phyloP scores from a whole-genome alignment of 2,329 filamentous ascomycete species.

The Karstenula rhodostoma region DNA sequence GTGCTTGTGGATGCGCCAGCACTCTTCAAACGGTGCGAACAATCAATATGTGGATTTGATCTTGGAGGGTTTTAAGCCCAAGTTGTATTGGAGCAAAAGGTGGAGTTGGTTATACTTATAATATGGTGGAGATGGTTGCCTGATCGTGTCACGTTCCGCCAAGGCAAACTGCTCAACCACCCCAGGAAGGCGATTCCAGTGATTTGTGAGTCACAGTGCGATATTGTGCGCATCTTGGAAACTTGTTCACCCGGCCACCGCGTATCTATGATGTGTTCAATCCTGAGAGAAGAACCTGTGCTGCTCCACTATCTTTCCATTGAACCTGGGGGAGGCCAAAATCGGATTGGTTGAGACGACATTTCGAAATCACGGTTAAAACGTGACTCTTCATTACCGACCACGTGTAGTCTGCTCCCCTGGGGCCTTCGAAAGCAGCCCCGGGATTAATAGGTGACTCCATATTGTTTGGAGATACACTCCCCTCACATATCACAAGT shows the following conservation, averaged over 20 bases:
- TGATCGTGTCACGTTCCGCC: neutral
- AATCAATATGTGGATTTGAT: neutral
- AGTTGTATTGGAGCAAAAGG: neutral
- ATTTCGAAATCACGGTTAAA: no score
- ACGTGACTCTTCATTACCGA: no score
- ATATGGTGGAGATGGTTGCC: constrained; percentile 6
- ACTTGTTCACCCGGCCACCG: neutral
- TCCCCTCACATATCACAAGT: no score
- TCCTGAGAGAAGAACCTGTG: no score
- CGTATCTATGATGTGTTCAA: neutral
- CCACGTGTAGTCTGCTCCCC: no score
- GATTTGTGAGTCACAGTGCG: neutral
- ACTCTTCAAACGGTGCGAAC: neutral
- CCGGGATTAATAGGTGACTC: no score
- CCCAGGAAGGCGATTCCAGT: neutral
- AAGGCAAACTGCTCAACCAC: neutral
- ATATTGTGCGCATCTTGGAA: neutral
- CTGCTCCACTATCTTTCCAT: no score
- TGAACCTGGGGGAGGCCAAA: no score
- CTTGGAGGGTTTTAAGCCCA: neutral
- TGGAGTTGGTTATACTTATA: neutral
- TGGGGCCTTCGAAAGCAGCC: no score
- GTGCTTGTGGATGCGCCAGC: neutral
- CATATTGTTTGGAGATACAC: no score
- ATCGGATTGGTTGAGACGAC: no score